Evolutionary conservation across 2,329 filamentous ascomycete genomes (phyloP).

Genomic region (Periglandula ipomoeae): DNA sequence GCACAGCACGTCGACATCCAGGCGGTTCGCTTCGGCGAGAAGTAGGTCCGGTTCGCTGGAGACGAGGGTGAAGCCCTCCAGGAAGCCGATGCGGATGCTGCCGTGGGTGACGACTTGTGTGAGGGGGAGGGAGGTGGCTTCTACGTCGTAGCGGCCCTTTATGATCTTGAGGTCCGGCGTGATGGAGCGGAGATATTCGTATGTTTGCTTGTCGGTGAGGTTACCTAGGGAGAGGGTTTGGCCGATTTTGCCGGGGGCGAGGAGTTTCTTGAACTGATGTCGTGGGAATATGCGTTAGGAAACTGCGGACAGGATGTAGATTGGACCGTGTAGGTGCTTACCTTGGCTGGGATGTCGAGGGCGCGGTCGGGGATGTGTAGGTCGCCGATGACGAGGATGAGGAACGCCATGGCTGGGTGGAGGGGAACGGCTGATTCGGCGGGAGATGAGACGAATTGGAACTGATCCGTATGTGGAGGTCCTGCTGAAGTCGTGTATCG

Average conservation of each 20-base stretch:
- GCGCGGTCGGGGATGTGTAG: conserved; percentile 89
- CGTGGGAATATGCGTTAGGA: conserved; percentile 6
- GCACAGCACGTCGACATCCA: conserved; percentile 61
- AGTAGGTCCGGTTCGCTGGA: conserved; percentile 58
- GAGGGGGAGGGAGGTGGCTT: conserved; percentile 55
- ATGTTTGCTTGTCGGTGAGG: conserved; percentile 69
- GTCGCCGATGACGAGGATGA: conserved; percentile 87
- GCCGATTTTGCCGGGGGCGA: conserved; percentile 73
- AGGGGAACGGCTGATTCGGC: background rate
- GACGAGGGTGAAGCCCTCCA: conserved; percentile 60
- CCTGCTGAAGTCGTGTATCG: too few species aligned
- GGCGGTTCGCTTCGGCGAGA: conserved; percentile 57
- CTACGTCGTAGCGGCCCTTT: conserved; percentile 57
- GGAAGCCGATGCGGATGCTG: conserved; percentile 54
- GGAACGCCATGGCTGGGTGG: conserved; percentile 59
- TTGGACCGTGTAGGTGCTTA: conserved; percentile 34
- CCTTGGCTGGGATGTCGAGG: conserved; percentile 84
- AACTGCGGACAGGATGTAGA: too few species aligned
- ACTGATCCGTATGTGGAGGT: too few species aligned
- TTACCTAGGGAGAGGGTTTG: conserved; percentile 75
- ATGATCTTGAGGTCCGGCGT: conserved; percentile 65
- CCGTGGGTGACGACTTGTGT: conserved; percentile 60
- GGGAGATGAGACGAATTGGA: too few species aligned
- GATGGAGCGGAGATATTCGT: conserved; percentile 69
- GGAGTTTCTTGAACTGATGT: conserved; percentile 83